Percentiles rank a stretch among this genome's conserved stretches.
phyloP scores from a whole-genome alignment of 2,329 filamentous ascomycete species.

The Nemania sp. region DNA sequence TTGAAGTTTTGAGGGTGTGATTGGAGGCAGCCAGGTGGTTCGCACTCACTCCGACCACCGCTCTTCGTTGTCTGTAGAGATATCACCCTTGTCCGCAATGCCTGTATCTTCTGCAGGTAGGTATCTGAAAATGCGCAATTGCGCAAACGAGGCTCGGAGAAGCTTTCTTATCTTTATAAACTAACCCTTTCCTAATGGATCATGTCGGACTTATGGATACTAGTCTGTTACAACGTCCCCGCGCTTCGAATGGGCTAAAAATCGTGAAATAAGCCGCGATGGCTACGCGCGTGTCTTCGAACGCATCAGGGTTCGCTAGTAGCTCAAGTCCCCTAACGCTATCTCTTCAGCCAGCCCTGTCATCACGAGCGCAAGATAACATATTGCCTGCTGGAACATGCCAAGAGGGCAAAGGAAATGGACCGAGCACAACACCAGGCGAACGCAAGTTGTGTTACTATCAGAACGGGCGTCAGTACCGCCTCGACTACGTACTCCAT shows the following conservation, averaged over 20 bases:
- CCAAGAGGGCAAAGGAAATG: no score
- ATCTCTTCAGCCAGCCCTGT: background rate
- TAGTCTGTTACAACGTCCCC: background rate
- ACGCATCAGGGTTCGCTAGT: background rate
- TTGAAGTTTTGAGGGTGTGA: background rate
- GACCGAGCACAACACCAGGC: no score
- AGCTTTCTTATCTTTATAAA: background rate
- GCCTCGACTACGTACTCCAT: no score
- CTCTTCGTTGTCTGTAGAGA: background rate
- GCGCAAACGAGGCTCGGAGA: background rate
- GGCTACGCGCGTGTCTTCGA: background rate
- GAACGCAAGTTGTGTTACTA: no score
- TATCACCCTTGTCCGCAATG: background rate
- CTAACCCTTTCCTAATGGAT: background rate
- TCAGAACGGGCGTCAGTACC: no score
- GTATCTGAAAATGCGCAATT: conserved; percentile 1
- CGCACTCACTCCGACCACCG: background rate
- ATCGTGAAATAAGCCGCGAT: background rate
- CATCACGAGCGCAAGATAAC: background rate
- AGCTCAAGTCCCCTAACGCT: background rate
- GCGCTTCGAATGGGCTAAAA: background rate
- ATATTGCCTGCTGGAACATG: no score
- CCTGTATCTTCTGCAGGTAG: background rate
- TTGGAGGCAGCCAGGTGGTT: background rate
- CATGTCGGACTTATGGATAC: background rate